Base-by-base conservation (phyloP, 139 green algal genomes). In the Zygnema cylindricum region DNA sequence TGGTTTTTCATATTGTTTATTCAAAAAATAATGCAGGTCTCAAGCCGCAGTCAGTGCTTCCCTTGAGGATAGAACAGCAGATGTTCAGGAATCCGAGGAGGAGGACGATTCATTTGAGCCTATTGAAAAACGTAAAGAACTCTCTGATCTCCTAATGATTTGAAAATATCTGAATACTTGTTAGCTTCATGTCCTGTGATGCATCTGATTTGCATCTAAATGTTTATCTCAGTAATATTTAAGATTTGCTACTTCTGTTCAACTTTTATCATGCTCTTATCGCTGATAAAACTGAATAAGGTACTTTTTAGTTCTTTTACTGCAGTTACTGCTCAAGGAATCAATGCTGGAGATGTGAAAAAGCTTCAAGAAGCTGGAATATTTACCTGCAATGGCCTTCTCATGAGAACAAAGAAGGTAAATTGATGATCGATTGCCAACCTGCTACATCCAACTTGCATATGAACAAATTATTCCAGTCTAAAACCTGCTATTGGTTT, bases 281-380 rank as follows among this genome's bases (percentile, higher is more conserved):
- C n/a, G 86, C 49, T 33, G 1, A 71, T 49, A n/a, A 16, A 75
- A 54, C 11, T 75, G 63, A 43, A 3, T n/a, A 77, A 81, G n/a
- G 54, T 82, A 2, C 39, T 41, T n/a, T 88, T 22, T 7, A 43
- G 32, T 36, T 63, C 33, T 63, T 35, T 84, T 25, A 2, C 2
- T 40, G 30, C 87, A 91, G 87, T 91, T 33, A 87, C 39, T 41
- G 63, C 87, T 16, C 63, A 81, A 35, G 87, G 87, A 35, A 91
- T 91, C 0, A 91, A 91, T 88, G 87, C 87, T 83, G 87, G 87
- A 32, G 87, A 91, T 91, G 94, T 98, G 43, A 98, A 98, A 89
- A 98, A 98, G 90, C 93, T 94, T 57, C 97, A 96, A 90, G 96
- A 98, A 69, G 95, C 91, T 1, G 95, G 95, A 25, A 95, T 95